These are phyloP conservation scores for Lepidium didymum DNA, from an alignment of 345 rosid genomes.

Conservation along the genomic window DNA sequence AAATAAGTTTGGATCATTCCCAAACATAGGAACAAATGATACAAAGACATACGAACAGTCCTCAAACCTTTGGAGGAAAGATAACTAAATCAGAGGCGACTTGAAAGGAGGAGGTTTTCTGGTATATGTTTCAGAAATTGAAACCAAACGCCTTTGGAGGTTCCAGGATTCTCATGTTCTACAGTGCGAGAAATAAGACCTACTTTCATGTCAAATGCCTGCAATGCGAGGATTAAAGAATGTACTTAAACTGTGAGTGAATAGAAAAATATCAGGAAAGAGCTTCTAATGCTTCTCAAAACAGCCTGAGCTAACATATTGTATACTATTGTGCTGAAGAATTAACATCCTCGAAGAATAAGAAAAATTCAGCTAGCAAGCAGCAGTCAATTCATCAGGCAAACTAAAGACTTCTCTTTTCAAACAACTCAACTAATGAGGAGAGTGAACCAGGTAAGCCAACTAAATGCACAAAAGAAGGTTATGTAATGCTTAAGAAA, in stretches of 20 bases:
- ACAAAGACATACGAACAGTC: not conserved
- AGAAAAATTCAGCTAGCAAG: not conserved
- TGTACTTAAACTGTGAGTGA: not conserved
- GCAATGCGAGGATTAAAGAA: slow-evolving; percentile 4
- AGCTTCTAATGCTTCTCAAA: not conserved
- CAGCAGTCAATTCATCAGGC: not conserved
- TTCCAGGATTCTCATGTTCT: slow-evolving; percentile 23
- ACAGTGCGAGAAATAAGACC: not conserved
- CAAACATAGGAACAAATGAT: not conserved
- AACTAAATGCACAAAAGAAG: slow-evolving; percentile 4
- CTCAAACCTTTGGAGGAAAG: not conserved
- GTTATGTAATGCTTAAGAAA: not conserved
- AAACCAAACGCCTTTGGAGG: not conserved
- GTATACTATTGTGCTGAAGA: not conserved
- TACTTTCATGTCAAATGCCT: slow-evolving; percentile 23
- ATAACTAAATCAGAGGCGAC: not conserved
- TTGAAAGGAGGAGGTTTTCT: not conserved
- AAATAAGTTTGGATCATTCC: not conserved
- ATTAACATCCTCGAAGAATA: not conserved
- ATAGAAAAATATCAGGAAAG: not conserved
- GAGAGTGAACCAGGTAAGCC: not conserved
- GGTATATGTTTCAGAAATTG: slow-evolving; percentile 1
- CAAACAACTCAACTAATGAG: not conserved
- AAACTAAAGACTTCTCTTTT: not conserved
- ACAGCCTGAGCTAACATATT: not conserved